Base-by-base conservation (phyloP, 768 basidiomycete genomes). In the Hygrophorus russula region DNA sequence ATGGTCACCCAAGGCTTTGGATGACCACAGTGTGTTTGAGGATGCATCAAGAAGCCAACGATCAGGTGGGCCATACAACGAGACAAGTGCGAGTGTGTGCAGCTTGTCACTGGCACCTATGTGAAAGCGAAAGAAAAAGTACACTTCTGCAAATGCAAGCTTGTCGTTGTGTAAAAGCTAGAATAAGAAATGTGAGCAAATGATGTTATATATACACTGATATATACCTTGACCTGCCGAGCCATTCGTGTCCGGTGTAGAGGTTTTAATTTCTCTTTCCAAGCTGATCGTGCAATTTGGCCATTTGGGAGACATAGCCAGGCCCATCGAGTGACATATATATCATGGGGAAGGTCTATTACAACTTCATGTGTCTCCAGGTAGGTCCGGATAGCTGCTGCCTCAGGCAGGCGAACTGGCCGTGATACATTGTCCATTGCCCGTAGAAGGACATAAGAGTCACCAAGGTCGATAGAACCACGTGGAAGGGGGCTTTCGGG, bases 301-400 rank as follows among this genome's bases (percentile, higher is more conserved):
- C 58, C 53, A 42, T 47, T 57, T 5, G 55, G 56, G 32, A 58
- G 49, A 12, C 27, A 35, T 1, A 59, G 46, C 1, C 45, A 46
- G 0, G 51, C 58, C 56, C 58, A 60, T 13, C 43, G 28, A 34
- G 28, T 34, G 2, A 48, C 32, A 17, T 37, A 13, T 3, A 36
- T 2, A 3, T 41, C 28, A 3, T 32, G n/a, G n/a, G n/a, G n/a
- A n/a, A n/a, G n/a, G n/a, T n/a, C n/a, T n/a, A n/a, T n/a, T n/a
- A n/a, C n/a, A n/a, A n/a, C 30, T 4, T 41, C 19, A n/a, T 15
- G n/a, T 17, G n/a, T 9, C 14, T 32, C 41, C 6, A 42, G 15
- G 13, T 41, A 41, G 18, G 4, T 9, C 18, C 24, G 6, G 1
- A 46, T 15, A 12, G 40, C 46, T 6, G 11, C 20, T 6, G 31